Percentiles rank a stretch among this genome's conserved stretches.
These are phyloP conservation scores for Tetracentron sinense DNA, from an alignment of 164 flowering plant genomes.

Conservation along the genomic window DNA sequence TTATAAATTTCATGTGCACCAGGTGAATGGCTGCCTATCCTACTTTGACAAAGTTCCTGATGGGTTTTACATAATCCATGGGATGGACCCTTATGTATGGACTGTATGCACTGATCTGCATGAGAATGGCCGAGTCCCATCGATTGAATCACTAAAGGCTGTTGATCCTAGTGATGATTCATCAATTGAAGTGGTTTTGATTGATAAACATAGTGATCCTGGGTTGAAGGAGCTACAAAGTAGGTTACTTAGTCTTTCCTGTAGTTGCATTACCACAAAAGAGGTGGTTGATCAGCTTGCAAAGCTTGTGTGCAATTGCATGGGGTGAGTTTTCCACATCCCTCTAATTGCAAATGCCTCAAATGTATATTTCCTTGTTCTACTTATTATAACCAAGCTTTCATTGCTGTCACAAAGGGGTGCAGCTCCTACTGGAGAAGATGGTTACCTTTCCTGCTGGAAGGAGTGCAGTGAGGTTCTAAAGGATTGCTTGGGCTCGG, in stretches of 20 bases:
- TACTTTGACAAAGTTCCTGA: slow-evolving; percentile 85
- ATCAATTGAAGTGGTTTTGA: slow-evolving; percentile 67
- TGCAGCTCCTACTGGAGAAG: slow-evolving; percentile 62
- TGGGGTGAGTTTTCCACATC: slow-evolving; percentile 72
- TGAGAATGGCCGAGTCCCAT: slow-evolving; percentile 85
- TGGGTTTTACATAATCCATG: slow-evolving; percentile 84
- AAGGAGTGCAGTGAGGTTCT: slow-evolving; percentile 61
- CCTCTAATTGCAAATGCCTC: not conserved
- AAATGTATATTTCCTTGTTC: slow-evolving; percentile 2
- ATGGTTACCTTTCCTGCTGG: slow-evolving; percentile 54
- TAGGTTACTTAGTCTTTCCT: slow-evolving; percentile 50
- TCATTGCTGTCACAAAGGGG: slow-evolving; percentile 58
- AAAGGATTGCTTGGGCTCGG: slow-evolving; percentile 76
- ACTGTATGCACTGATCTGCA: slow-evolving; percentile 72
- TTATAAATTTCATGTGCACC: slow-evolving; percentile 22
- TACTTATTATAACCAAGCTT: slow-evolving; percentile 23
- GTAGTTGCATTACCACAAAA: slow-evolving; percentile 54
- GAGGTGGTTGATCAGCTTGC: slow-evolving; percentile 90
- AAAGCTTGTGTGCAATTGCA: slow-evolving; percentile 66
- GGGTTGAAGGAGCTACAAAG: slow-evolving; percentile 67
- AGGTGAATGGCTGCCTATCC: slow-evolving; percentile 93
- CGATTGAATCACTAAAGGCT: slow-evolving; percentile 70
- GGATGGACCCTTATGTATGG: slow-evolving; percentile 95
- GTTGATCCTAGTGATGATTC: slow-evolving; percentile 50
- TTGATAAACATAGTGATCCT: slow-evolving; percentile 75